Evolutionary conservation across 805 yeast genomes (phyloP).

Genomic region (Blastobotrys parvus): DNA sequence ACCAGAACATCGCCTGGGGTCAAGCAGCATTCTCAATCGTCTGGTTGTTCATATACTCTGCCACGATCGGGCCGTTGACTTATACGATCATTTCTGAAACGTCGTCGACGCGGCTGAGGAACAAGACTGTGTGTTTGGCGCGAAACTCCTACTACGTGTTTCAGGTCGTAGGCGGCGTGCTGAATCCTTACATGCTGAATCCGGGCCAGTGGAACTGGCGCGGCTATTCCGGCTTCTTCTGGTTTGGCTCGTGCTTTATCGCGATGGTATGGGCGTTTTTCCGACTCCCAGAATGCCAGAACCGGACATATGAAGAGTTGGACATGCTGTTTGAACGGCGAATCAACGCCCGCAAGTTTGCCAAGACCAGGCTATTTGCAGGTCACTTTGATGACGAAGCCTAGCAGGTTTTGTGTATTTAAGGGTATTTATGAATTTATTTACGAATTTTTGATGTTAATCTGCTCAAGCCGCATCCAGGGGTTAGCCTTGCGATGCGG

Average conservation of each 20-base stretch:
- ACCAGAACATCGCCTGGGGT: conserved; percentile 20
- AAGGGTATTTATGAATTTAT: too few species aligned
- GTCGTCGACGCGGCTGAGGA: conserved; percentile 34
- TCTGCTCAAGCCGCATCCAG: too few species aligned
- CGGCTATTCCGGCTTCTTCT: conserved; percentile 40
- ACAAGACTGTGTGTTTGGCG: conserved; percentile 36
- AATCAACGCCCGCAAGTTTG: conserved; percentile 24
- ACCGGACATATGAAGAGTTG: conserved; percentile 51
- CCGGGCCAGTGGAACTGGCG: conserved; percentile 39
- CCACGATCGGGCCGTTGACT: conserved; percentile 37
- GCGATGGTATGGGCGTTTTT: conserved; percentile 39
- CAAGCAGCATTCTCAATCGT: conserved; percentile 38
- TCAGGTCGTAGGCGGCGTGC: conserved; percentile 13
- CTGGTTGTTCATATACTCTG: conserved; percentile 38
- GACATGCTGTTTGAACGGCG: conserved; percentile 40
- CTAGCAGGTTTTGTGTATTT: too few species aligned
- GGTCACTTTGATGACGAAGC: too few species aligned
- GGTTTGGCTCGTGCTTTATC: conserved; percentile 31
- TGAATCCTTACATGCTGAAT: conserved; percentile 40
- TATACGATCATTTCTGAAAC: conserved; percentile 36
- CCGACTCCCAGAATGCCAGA: conserved; percentile 51
- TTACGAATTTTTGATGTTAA: too few species aligned
- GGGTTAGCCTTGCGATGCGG: too few species aligned
- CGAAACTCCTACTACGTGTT: conserved; percentile 25
- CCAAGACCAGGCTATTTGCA: too few species aligned